Evolutionary conservation across 1,284 basidiomycete species (phyloP), one percentile per base, ranked within the genome.

Genomic region (Caloboletus inedulis): DNA sequence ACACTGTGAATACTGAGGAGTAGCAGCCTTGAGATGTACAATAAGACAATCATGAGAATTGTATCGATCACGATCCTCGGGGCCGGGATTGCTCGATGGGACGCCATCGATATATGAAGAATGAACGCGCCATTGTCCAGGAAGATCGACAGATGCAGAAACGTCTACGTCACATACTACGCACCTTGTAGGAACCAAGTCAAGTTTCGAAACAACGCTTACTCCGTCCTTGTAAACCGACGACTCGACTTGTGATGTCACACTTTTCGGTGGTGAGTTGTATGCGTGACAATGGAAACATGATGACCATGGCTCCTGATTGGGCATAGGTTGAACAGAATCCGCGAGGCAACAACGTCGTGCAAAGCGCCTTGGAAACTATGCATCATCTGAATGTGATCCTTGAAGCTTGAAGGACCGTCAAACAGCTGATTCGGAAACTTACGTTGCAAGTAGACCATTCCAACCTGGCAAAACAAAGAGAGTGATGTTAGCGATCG

Each of bases 361-460:
- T 52, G 51, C 9, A 45, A 30, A 6, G 37, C 51, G 5, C 40
- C 34, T 46, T 52, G 51, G 18, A 52, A 41, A 18, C 51, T 53
- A 9, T 33, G 7, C 4, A 10, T 3, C 16, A 23, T 48, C 9
- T 41, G 2, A n/a, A n/a, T 7, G 14, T 47, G 44, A 21, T 34
- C 21, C 2, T 33, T 7, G 23, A 23, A 23, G 6, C 2, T 33
- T 7, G 23, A 23, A 23, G 6, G 23, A 16, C 9, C 9, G 12
- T n/a, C 31, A 27, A 21, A 5, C 23, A 8, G 18, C 7, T 13
- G 23, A 21, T 10, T 25, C 19, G n/a, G 4, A 7, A 46, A 9
- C 47, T 48, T 13, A 49, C 47, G 31, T 49, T 21, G 23, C 9
- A 27, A 49, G 30, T 7, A 49, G 44, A 49, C 47, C 45, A 8